Conservation (phyloP, 2,329 filamentous ascomycete species). For the Penicillium freii region DNA sequence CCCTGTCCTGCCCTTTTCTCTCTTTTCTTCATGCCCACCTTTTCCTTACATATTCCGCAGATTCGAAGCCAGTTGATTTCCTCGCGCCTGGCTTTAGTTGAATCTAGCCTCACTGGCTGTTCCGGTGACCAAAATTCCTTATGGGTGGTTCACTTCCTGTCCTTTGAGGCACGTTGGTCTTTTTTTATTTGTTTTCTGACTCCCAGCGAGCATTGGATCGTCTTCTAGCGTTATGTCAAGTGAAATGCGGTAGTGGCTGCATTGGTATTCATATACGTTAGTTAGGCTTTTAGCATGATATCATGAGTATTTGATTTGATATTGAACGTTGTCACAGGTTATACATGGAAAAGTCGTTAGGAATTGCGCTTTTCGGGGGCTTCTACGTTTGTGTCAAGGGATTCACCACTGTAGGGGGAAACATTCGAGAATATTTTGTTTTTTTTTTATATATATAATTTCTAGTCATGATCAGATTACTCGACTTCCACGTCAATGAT, state of each 20-base stretch:
- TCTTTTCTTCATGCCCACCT: conserved; percentile 12
- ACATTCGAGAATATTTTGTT: background rate
- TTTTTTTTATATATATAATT: background rate
- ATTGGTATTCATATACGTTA: background rate
- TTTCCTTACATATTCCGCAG: conserved; percentile 31
- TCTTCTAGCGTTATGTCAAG: conserved; percentile 18
- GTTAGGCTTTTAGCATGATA: background rate
- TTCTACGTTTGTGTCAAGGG: background rate
- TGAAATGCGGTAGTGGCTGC: conserved; percentile 8
- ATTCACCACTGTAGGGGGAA: background rate
- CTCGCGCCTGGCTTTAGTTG: background rate
- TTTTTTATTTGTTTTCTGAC: background rate
- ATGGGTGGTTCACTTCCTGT: conserved; percentile 12
- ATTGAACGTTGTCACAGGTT: background rate
- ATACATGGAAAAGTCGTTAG: background rate
- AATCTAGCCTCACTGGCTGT: conserved; percentile 1
- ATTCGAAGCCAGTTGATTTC: conserved; percentile 34
- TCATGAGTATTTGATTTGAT: background rate
- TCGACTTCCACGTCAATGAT: background rate
- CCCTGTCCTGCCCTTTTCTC: conserved; percentile 25
- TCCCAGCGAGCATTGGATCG: conserved; percentile 20
- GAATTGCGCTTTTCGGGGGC: background rate
- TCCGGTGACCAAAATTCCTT: conserved; percentile 10
- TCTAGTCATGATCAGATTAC: background rate
- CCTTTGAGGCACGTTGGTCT: conserved; percentile 4